Percentiles rank a stretch among this genome's conserved stretches.
Evolutionary conservation across 768 basidiomycete species (phyloP).

Genomic region (Hericium erinaceus): DNA sequence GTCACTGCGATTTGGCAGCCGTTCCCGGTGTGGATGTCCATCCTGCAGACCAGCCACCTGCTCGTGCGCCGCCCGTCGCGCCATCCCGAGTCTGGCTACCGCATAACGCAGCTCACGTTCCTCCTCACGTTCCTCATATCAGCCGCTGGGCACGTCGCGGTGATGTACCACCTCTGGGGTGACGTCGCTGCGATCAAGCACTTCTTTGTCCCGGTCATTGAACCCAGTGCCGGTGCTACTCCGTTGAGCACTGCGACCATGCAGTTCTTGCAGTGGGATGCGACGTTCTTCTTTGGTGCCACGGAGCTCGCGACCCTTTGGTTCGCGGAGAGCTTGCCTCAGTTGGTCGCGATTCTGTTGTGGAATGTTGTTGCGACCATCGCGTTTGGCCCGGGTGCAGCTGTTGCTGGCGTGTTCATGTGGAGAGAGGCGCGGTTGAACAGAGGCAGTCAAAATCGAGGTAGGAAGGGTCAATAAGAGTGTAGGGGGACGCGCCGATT

Average conservation of each 20-base stretch:
- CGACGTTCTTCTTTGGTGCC: constrained; percentile 4
- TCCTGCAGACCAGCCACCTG: constrained; percentile 3
- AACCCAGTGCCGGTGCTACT: neutral
- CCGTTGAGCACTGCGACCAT: constrained; percentile 1
- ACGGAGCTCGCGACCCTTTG: constrained; percentile 8
- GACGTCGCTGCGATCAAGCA: constrained; percentile 2
- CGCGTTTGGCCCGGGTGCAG: constrained; percentile 9
- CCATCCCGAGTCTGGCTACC: constrained; percentile 8
- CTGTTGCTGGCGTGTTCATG: constrained; percentile 9
- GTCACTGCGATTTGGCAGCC: constrained; percentile 13
- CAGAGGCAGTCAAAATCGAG: too few species aligned
- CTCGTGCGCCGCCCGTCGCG: constrained; percentile 10
- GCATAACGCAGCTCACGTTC: constrained; percentile 8
- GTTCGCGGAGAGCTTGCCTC: constrained; percentile 3
- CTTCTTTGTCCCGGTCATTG: constrained; percentile 6
- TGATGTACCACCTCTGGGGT: neutral
- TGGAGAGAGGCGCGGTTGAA: constrained; percentile 11
- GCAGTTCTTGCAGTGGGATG: constrained; percentile 10
- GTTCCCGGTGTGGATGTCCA: constrained; percentile 9
- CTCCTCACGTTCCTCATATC: constrained; percentile 7
- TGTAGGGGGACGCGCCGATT: too few species aligned
- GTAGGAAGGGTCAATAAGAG: too few species aligned
- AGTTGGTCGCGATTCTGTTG: neutral
- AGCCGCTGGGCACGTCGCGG: constrained; percentile 6
- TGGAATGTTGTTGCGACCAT: constrained; percentile 7